Evolutionary conservation across 2,329 filamentous ascomycete genomes (phyloP), one percentile per base, ranked within the genome.

Genomic region (Aspergillus versicolor): DNA sequence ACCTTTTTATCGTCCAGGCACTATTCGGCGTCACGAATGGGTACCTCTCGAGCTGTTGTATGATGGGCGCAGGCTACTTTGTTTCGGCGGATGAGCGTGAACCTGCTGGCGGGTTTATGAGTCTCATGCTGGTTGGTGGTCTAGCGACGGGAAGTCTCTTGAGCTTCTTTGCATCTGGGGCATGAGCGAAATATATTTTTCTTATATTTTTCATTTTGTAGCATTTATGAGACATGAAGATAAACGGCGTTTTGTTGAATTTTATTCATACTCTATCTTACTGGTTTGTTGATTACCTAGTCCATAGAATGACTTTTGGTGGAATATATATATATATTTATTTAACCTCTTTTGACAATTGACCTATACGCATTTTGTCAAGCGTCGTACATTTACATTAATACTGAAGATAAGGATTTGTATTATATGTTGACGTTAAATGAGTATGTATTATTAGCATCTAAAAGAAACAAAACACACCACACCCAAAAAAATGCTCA

Each of bases 31-130:
- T 92, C 38, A 89, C 86, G 9, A 97, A 93, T 70, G 94, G 94
- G 1, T 97, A 89, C 81, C 74, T 99, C 13, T 89, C 90, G 30
- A 91, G 89, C 56, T 89, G 84, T 64, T 91, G 89, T 73, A 97
- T 99, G 92, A 96, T 97, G 85, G 89, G 89, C 1, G 88, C 92
- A 0, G 85, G 84, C 0, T 86, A 90, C 63, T 93, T 87, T 84
- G 92, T 97, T 1, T 87, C 88, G 4, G 84, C 88, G 2, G 86
- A 88, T 9, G 93, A 99, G 78, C 82, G 89, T 34, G 92, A 96
- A 77, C 92, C 91, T 5, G 88, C 92, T 0, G 94, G 93, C 46
- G 91, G 89, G 1, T 97, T 97, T 72, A 97, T 99, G 94, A 89
- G 90, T 3, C 74, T 97, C 61, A 91, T 88, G 72, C 83, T 97